These are phyloP conservation scores for Lentinula sp. DNA, from an alignment of 768 basidiomycete genomes.

Conservation along the genomic window DNA sequence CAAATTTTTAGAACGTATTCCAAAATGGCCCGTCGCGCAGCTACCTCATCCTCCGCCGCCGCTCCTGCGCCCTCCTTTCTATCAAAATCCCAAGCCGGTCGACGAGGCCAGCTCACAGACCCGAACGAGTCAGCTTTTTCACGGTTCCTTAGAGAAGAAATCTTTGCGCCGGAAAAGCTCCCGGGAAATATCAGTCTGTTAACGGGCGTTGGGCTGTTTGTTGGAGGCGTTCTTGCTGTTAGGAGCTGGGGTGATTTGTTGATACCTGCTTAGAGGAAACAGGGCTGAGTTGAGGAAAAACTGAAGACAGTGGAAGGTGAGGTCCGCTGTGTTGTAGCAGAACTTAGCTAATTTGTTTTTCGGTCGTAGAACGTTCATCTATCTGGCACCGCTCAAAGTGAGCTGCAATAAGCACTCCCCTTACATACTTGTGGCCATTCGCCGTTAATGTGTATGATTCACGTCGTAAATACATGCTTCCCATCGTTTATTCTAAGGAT, in stretches of 20 bases:
- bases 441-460: background rate
- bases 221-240: slow-evolving; percentile 62
- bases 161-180: slow-evolving; percentile 68
- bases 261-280: slow-evolving; percentile 48
- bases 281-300: background rate
- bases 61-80: slow-evolving; percentile 47
- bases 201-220: slow-evolving; percentile 59
- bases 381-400: background rate
- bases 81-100: slow-evolving; percentile 33
- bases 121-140: slow-evolving; percentile 61
- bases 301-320: background rate
- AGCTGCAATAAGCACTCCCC: background rate
- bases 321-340: background rate
- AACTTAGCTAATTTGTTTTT: background rate
- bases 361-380: background rate
- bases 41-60: slow-evolving; percentile 39
- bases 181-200: slow-evolving; percentile 69
- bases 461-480: background rate
- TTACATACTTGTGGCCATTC: background rate
- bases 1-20: background rate
- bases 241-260: slow-evolving; percentile 77
- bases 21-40: slow-evolving; percentile 64
- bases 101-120: slow-evolving; percentile 38
- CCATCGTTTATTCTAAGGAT: too few relatives aligned
- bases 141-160: slow-evolving; percentile 54